These are phyloP conservation scores for Microcyclospora pomicola DNA, from an alignment of 2,329 filamentous ascomycete species.

Conservation along the genomic window DNA sequence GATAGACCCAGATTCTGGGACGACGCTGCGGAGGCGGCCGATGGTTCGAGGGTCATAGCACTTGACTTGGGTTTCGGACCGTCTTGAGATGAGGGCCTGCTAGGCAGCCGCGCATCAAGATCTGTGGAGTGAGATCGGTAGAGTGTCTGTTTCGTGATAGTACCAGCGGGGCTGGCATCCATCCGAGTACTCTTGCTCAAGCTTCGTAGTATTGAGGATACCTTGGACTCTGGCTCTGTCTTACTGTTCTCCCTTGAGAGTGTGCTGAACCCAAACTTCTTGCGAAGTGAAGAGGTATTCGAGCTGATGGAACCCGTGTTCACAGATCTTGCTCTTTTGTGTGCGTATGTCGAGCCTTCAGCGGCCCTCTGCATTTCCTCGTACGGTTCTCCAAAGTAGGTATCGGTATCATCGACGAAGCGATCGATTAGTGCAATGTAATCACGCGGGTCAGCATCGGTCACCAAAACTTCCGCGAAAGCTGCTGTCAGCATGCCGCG, in stretches of 20 bases:
- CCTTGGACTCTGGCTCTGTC: constrained; percentile 51
- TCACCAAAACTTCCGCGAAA: constrained; percentile 75
- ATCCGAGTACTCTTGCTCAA: constrained; percentile 64
- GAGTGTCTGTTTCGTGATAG: constrained; percentile 52
- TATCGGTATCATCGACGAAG: constrained; percentile 77
- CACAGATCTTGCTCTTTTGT: constrained; percentile 44
- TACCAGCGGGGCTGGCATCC: constrained; percentile 46
- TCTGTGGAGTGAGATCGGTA: constrained; percentile 69
- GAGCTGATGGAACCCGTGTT: constrained; percentile 66
- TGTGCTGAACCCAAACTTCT: constrained; percentile 64
- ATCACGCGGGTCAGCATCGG: constrained; percentile 60
- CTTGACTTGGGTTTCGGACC: constrained; percentile 23
- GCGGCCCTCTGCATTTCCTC: constrained; percentile 11
- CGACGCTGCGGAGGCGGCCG: constrained; percentile 3
- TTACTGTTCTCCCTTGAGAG: constrained; percentile 70
- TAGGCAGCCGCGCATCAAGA: constrained; percentile 38
- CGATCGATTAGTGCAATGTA: constrained; percentile 83
- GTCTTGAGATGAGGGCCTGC: constrained; percentile 43
- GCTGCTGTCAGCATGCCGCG: constrained; percentile 75
- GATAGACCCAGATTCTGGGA: constrained; percentile 25
- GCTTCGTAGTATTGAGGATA: constrained; percentile 71
- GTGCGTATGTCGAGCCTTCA: constrained; percentile 6
- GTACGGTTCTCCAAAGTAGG: constrained; percentile 59
- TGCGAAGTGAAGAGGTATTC: constrained; percentile 72
- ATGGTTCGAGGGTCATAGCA: constrained; percentile 3